Conservation (phyloP, 2,329 filamentous ascomycete genomes). For the Gliomastix tumulicola region DNA sequence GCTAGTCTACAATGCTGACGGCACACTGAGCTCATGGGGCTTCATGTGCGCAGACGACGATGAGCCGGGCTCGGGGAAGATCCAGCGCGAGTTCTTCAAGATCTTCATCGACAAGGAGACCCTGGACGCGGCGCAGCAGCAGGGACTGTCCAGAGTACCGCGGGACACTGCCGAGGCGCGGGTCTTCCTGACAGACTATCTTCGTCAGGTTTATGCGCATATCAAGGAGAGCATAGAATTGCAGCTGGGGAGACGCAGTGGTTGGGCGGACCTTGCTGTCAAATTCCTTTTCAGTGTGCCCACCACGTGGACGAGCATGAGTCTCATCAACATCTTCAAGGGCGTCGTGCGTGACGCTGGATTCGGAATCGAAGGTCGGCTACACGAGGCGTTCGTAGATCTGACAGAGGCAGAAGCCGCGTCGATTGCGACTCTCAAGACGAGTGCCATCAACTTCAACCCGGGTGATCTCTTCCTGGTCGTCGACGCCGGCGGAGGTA, state of each 20-base stretch:
- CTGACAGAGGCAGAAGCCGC: slow-evolving; percentile 41
- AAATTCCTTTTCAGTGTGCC: slow-evolving; percentile 51
- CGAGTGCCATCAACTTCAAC: slow-evolving; percentile 26
- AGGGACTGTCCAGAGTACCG: slow-evolving; percentile 35
- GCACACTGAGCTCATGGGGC: slow-evolving; percentile 41
- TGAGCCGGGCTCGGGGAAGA: slow-evolving; percentile 22
- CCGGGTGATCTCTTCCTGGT: slow-evolving; percentile 31
- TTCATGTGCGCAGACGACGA: slow-evolving; percentile 42
- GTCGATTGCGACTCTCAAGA: slow-evolving; percentile 37
- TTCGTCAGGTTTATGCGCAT: slow-evolving; percentile 39
- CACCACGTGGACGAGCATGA: slow-evolving; percentile 45
- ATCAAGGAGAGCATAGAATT: slow-evolving; percentile 35
- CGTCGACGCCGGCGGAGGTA: slow-evolving; percentile 38
- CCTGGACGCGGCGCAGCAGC: slow-evolving; percentile 30
- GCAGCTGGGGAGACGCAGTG: slow-evolving; percentile 25
- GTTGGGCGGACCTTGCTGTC: slow-evolving; percentile 37
- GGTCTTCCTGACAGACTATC: slow-evolving; percentile 39
- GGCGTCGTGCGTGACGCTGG: slow-evolving; percentile 36
- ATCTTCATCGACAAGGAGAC: slow-evolving; percentile 42
- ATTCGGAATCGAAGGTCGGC: slow-evolving; percentile 33
- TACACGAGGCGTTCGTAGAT: slow-evolving; percentile 31
- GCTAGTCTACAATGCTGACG: slow-evolving; percentile 36
- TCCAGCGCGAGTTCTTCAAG: slow-evolving; percentile 45
- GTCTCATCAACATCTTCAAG: slow-evolving; percentile 44
- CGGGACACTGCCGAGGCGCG: slow-evolving; percentile 32